These are phyloP conservation scores for Parietaria judaica DNA, from an alignment of 306 rosid genomes.

Conservation along the genomic window DNA sequence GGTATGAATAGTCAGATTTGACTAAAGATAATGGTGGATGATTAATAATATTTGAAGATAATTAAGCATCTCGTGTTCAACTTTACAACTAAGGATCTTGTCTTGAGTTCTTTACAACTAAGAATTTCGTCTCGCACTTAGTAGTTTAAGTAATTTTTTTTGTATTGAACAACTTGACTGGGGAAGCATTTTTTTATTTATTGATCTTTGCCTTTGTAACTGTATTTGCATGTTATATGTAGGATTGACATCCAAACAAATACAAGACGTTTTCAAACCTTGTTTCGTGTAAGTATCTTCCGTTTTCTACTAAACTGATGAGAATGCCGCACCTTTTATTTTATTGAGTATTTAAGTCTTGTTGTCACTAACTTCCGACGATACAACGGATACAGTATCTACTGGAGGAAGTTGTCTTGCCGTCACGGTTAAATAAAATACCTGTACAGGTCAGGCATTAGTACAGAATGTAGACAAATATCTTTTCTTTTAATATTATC, in stretches of 20 bases:
- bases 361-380: conserved; percentile 8
- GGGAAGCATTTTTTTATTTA: too few species aligned
- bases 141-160: too few species aligned
- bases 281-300: conserved; percentile 60
- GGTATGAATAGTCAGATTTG: conserved; percentile 45
- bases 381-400: conserved; percentile 60
- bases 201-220: background rate
- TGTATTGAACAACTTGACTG: too few species aligned
- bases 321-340: background rate
- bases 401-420: conserved; percentile 78
- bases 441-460: conserved; percentile 40
- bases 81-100: background rate
- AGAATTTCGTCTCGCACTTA: too few species aligned
- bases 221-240: conserved; percentile 22
- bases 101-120: background rate
- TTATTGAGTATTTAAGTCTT: conserved; percentile 1
- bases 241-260: conserved; percentile 97
- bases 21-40: background rate
- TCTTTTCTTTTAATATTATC: background rate
- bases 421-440: conserved; percentile 51
- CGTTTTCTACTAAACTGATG: conserved; percentile 5
- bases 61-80: background rate
- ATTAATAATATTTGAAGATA: background rate
- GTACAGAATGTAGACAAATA: too few species aligned
- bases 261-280: conserved; percentile 66